A percentile compares a stretch with the other conserved stretches of the same genome.
Conservation (phyloP, 495 filamentous ascomycete genomes). For the Talaromyces ruber region DNA sequence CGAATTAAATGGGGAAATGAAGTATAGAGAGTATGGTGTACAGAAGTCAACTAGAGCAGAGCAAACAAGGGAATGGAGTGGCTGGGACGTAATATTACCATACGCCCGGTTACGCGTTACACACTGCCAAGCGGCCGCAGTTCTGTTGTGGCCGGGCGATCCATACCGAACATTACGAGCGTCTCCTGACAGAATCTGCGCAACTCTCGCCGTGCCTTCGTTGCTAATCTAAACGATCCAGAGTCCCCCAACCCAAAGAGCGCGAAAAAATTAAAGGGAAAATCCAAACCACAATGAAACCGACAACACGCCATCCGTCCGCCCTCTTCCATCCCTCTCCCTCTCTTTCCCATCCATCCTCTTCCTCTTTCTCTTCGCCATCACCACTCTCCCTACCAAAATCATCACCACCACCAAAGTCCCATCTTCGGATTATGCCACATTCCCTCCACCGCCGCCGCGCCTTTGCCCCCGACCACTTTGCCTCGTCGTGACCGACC, state of each 20-base stretch:
- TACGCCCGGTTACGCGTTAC: background rate
- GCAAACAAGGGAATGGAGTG: background rate
- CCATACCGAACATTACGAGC: background rate
- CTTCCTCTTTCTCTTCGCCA: conserved; percentile 10
- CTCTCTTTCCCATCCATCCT: conserved; percentile 12
- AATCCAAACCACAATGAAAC: conserved; percentile 3
- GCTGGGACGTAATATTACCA: background rate
- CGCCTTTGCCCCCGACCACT: conserved; percentile 3
- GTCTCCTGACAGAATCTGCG: background rate
- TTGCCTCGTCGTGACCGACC: conserved; percentile 2
- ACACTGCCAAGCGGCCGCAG: background rate
- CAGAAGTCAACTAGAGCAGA: too few species aligned
- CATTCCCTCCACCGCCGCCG: conserved; percentile 11
- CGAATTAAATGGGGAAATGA: too few species aligned
- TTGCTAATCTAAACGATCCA: background rate
- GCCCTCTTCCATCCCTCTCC: conserved; percentile 11
- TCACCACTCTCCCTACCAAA: conserved; percentile 9
- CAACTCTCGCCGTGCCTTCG: background rate
- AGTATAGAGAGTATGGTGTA: background rate
- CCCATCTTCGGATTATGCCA: conserved; percentile 21
- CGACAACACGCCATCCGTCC: background rate
- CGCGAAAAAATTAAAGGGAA: background rate
- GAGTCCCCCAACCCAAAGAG: background rate
- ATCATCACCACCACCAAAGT: conserved; percentile 11
- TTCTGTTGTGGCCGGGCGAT: background rate